A percentile compares a stretch with the other conserved stretches of the same genome.
These are phyloP conservation scores for Teratosphaeria pseudoeucalypti DNA, from an alignment of 2,329 filamentous ascomycete species.

Conservation along the genomic window DNA sequence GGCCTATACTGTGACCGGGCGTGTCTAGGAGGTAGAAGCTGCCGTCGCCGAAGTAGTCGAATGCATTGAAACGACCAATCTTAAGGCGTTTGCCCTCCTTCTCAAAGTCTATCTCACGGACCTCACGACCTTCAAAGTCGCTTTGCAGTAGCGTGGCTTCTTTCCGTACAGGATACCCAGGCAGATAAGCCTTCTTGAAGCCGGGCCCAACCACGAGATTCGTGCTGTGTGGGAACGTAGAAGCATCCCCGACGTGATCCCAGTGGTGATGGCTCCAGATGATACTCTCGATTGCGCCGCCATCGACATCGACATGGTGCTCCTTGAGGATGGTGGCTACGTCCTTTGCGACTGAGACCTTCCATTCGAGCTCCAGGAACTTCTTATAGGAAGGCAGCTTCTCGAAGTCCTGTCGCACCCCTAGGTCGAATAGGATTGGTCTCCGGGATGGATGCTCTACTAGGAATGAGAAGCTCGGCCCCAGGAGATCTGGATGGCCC, in stretches of 20 bases:
- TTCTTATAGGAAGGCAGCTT: conserved; percentile 29
- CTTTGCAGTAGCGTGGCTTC: conserved; percentile 30
- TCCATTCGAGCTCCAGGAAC: conserved; percentile 21
- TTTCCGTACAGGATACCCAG: conserved; percentile 35
- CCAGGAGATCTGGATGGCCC: conserved; percentile 27
- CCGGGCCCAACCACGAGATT: conserved; percentile 40
- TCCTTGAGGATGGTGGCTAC: conserved; percentile 33
- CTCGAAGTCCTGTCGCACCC: conserved; percentile 36
- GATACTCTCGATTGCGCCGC: conserved; percentile 23
- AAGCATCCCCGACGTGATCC: conserved; percentile 29
- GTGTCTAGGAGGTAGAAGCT: conserved; percentile 46
- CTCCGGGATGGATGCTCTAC: conserved; percentile 36
- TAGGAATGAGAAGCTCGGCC: conserved; percentile 38
- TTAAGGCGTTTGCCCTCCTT: conserved; percentile 26
- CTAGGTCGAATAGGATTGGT: conserved; percentile 38
- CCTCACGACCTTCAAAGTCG: conserved; percentile 31
- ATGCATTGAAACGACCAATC: conserved; percentile 38
- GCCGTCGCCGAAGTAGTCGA: conserved; percentile 48
- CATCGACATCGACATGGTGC: conserved; percentile 29
- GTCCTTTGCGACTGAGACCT: conserved; percentile 33
- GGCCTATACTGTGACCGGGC: conserved; percentile 43
- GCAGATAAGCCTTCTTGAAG: conserved; percentile 32
- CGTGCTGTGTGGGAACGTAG: conserved; percentile 33
- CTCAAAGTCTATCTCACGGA: conserved; percentile 28
- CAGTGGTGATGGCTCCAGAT: conserved; percentile 23